phyloP scores from a whole-genome alignment of 257 asterid species.

The Ophiorrhiza pumila region DNA sequence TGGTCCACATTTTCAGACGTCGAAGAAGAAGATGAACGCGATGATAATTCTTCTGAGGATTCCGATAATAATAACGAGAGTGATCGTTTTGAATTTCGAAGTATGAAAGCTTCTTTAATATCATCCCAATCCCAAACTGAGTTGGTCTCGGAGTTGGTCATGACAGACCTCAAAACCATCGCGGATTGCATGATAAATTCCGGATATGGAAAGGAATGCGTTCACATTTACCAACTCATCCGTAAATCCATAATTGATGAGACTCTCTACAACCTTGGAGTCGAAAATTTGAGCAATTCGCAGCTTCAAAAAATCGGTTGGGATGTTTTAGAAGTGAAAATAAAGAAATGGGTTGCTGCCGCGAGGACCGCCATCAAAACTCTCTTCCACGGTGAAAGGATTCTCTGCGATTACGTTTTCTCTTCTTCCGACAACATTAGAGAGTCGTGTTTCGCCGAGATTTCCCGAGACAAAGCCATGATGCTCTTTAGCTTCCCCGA shows the following conservation, averaged over 20 bases:
- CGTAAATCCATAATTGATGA: conserved; percentile 75
- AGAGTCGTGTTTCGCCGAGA: conserved; percentile 63
- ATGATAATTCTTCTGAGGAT: too few species aligned
- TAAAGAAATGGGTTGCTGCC: conserved; percentile 51
- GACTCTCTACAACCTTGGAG: conserved; percentile 58
- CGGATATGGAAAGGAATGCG: conserved; percentile 71
- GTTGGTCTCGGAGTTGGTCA: conserved; percentile 28
- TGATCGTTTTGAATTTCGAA: not conserved
- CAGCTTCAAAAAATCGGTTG: conserved; percentile 79
- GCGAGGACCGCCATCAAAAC: conserved; percentile 52
- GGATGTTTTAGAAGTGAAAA: conserved; percentile 49
- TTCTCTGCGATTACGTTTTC: conserved; percentile 65
- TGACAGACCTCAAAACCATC: conserved; percentile 51
- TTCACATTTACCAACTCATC: conserved; percentile 46
- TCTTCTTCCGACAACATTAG: conserved; percentile 50
- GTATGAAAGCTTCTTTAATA: not conserved
- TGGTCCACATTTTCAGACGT: conserved; percentile 39
- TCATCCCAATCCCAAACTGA: conserved; percentile 18
- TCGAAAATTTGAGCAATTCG: conserved; percentile 46
- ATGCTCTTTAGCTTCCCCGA: conserved; percentile 51
- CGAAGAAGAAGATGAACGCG: conserved; percentile 37
- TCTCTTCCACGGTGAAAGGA: conserved; percentile 59
- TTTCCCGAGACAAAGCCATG: conserved; percentile 50
- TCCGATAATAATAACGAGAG: conserved; percentile 37
- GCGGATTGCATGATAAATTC: conserved; percentile 72